Percentiles rank a stretch among this genome's conserved stretches.
phyloP scores from a whole-genome alignment of 2,329 filamentous ascomycete species.

The Aspergillus ruber region DNA sequence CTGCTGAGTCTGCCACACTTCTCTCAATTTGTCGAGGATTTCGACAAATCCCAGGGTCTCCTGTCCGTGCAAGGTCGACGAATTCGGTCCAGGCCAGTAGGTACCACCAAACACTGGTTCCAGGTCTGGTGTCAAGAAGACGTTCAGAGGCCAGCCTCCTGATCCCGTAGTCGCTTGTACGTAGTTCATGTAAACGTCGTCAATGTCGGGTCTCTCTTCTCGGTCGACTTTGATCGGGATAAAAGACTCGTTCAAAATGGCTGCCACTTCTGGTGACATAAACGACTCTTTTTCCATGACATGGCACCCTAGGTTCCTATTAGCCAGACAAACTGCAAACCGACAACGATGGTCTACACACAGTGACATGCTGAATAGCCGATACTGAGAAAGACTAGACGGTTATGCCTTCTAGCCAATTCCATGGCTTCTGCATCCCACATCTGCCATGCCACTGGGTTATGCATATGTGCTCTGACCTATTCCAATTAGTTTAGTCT shows the following conservation, averaged over 20 bases:
- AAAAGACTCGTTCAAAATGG: slow-evolving; percentile 77
- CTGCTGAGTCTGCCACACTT: slow-evolving; percentile 76
- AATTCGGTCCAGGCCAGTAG: slow-evolving; percentile 82
- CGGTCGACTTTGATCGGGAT: slow-evolving; percentile 89
- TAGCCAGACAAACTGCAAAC: slow-evolving; percentile 5
- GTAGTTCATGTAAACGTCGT: slow-evolving; percentile 98
- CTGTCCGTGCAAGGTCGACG: slow-evolving; percentile 40
- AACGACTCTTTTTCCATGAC: slow-evolving; percentile 93
- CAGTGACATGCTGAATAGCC: slow-evolving; percentile 95
- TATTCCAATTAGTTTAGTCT: slow-evolving; percentile 22
- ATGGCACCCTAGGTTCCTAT: slow-evolving; percentile 59
- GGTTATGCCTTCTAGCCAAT: slow-evolving; percentile 73
- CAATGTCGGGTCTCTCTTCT: slow-evolving; percentile 88
- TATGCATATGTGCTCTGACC: slow-evolving; percentile 68
- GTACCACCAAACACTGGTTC: slow-evolving; percentile 94
- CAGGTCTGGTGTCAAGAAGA: slow-evolving; percentile 90
- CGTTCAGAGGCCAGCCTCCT: slow-evolving; percentile 90
- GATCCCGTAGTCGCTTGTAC: slow-evolving; percentile 85
- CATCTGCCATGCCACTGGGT: slow-evolving; percentile 86
- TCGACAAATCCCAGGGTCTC: slow-evolving; percentile 72
- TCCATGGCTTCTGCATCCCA: slow-evolving; percentile 71
- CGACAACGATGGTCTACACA: slow-evolving; percentile 40
- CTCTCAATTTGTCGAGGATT: slow-evolving; percentile 69
- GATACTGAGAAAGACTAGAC: slow-evolving; percentile 86
- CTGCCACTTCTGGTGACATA: slow-evolving; percentile 70